A percentile compares a stretch with the other conserved stretches of the same genome.
phyloP scores from a whole-genome alignment of 2,329 filamentous ascomycete genomes.

The Colletotrichum eremochloae region DNA sequence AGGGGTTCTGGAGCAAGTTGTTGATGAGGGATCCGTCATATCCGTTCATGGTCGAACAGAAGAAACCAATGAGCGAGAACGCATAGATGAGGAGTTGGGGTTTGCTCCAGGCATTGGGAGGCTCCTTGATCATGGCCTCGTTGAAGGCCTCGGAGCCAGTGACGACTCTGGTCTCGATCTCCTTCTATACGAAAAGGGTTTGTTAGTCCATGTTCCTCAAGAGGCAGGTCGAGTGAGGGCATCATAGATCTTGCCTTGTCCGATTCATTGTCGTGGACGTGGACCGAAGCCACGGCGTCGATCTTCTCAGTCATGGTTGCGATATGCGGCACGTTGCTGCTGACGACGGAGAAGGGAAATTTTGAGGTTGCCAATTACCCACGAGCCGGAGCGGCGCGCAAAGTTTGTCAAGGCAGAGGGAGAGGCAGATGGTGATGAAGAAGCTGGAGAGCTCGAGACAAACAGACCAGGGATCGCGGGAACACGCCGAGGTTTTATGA shows the following conservation, averaged over 20 bases:
- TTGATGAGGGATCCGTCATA: conserved; percentile 66
- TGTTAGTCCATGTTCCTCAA: conserved; percentile 1
- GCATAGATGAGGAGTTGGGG: conserved; percentile 57
- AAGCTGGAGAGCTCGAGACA: conserved; percentile 38
- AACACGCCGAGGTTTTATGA: conserved; percentile 42
- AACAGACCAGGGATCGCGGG: conserved; percentile 36
- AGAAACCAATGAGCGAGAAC: conserved; percentile 62
- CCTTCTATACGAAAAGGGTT: conserved; percentile 30
- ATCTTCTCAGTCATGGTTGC: conserved; percentile 39
- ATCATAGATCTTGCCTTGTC: conserved; percentile 36
- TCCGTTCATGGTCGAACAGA: conserved; percentile 66
- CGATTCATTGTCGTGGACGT: conserved; percentile 35
- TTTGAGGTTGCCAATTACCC: conserved; percentile 29
- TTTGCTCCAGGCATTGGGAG: conserved; percentile 57
- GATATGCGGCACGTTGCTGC: conserved; percentile 18
- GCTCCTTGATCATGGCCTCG: conserved; percentile 68
- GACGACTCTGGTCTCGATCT: conserved; percentile 58
- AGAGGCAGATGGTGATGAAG: conserved; percentile 30
- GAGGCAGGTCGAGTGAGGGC: background rate
- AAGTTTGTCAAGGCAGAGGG: conserved; percentile 14
- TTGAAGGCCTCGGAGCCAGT: conserved; percentile 66
- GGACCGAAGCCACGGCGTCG: conserved; percentile 39
- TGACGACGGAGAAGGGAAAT: conserved; percentile 6
- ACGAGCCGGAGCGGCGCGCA: conserved; percentile 28
- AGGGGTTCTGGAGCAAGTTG: conserved; percentile 59